Percentiles rank a stretch among this genome's conserved stretches.
Conservation (phyloP, 2,329 filamentous ascomycete genomes). For the Metarhizium guizhouense region DNA sequence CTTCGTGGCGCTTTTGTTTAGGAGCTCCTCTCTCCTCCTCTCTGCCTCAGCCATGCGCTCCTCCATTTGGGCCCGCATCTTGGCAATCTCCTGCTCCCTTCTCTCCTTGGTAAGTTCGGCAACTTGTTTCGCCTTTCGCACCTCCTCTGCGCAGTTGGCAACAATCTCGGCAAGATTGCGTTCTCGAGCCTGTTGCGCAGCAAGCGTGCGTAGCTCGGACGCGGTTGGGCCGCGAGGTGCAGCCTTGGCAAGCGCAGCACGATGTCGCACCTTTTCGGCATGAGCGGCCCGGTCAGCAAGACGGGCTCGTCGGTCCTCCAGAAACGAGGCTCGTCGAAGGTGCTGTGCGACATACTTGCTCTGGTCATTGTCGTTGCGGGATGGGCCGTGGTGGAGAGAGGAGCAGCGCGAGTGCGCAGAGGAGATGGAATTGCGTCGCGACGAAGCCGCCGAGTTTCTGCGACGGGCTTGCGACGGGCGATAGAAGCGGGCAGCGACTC, state of each 20-base stretch:
- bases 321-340: slow-evolving; percentile 68
- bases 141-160: slow-evolving; percentile 72
- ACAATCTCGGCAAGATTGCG: slow-evolving; percentile 76
- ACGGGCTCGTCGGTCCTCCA: slow-evolving; percentile 71
- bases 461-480: slow-evolving; percentile 56
- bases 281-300: slow-evolving; percentile 74
- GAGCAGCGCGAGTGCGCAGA: slow-evolving; percentile 66
- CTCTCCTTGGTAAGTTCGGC: slow-evolving; percentile 75
- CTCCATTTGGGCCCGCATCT: slow-evolving; percentile 66
- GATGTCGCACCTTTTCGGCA: slow-evolving; percentile 71
- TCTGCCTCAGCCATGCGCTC: slow-evolving; percentile 73
- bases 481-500: slow-evolving; percentile 72
- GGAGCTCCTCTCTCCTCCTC: slow-evolving; percentile 56
- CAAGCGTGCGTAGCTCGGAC: slow-evolving; percentile 68
- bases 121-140: slow-evolving; percentile 73
- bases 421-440: slow-evolving; percentile 70
- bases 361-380: slow-evolving; percentile 48
- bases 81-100: slow-evolving; percentile 63
- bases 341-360: slow-evolving; percentile 74
- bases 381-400: slow-evolving; percentile 40
- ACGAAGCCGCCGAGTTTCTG: slow-evolving; percentile 69
- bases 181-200: slow-evolving; percentile 69
- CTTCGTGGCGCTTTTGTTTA: slow-evolving; percentile 43
- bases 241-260: slow-evolving; percentile 66
- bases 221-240: slow-evolving; percentile 53